phyloP scores from a whole-genome alignment of 2,329 filamentous ascomycete species.

The Fusarium domesticum region DNA sequence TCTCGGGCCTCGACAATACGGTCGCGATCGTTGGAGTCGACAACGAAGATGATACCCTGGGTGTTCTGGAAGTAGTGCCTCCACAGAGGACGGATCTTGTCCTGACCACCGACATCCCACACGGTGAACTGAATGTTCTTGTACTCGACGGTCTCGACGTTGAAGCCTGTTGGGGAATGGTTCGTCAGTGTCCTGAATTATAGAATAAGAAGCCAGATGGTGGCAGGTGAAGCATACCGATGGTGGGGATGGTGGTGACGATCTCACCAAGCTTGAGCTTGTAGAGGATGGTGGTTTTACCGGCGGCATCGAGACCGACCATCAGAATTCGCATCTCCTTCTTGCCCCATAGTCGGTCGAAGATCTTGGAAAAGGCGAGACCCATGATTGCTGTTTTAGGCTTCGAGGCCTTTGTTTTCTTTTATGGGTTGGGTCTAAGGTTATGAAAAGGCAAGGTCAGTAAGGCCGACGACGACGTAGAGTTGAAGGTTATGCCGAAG shows the following conservation, averaged over 20 bases:
- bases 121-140: constrained; percentile 99
- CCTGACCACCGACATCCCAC: constrained; percentile 99
- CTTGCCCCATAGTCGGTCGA: constrained; percentile 96
- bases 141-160: constrained; percentile 99
- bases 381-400: constrained; percentile 75
- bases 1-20: constrained; percentile 95
- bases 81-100: constrained; percentile 99
- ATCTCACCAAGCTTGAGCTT: constrained; percentile 99
- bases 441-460: constrained; percentile 21
- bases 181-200: too few species aligned
- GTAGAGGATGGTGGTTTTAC: constrained; percentile 99
- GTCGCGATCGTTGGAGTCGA: constrained; percentile 98
- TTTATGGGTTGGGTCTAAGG: constrained; percentile 23
- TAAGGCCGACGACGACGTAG: constrained; percentile 4
- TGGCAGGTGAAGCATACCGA: constrained; percentile 56
- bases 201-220: too few species aligned
- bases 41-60: constrained; percentile 99
- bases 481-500: constrained; percentile 5
- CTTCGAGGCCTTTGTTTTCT: constrained; percentile 32
- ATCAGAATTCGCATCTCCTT: constrained; percentile 99
- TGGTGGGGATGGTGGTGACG: constrained; percentile 98
- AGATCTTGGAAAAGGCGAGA: constrained; percentile 95
- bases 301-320: constrained; percentile 98
- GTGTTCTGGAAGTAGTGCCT: constrained; percentile 99
- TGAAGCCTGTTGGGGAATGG: constrained; percentile 72